Evolutionary conservation across 75 land plant species (phyloP).

Genomic region (Pinus tabuliformis): DNA sequence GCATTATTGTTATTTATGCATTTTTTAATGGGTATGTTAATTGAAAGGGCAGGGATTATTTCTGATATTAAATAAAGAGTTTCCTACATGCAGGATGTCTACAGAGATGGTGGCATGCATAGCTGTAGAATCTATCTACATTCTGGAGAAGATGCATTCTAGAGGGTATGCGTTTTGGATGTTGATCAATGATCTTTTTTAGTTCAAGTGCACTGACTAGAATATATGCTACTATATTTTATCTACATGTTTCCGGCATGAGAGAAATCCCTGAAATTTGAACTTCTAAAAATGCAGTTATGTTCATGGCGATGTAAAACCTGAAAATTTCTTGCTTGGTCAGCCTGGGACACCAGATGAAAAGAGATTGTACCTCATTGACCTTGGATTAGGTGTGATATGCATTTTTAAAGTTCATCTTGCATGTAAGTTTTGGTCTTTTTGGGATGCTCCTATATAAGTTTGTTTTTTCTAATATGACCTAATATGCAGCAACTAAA

Average conservation of each 20-base stretch:
- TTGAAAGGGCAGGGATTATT: not conserved
- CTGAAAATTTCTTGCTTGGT: constrained; percentile 34
- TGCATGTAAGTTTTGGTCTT: not conserved
- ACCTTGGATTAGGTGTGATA: constrained; percentile 58
- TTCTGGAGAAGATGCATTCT: constrained; percentile 82
- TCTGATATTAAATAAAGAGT: not conserved
- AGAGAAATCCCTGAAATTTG: not conserved
- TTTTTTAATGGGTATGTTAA: not conserved
- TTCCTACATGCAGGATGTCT: constrained; percentile 55
- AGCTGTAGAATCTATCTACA: constrained; percentile 86
- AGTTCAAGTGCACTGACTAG: constrained; percentile 32
- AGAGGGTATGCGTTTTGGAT: constrained; percentile 45
- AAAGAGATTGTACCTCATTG: constrained; percentile 29
- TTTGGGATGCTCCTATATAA: not conserved
- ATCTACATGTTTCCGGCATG: not conserved
- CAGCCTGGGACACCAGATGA: constrained; percentile 29
- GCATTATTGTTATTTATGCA: not conserved
- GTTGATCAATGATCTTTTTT: constrained; percentile 89
- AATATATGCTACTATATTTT: not conserved
- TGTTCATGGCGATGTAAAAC: constrained; percentile 49
- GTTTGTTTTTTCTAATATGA: not conserved
- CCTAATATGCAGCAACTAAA: constrained; percentile 62
- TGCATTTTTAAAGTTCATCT: not conserved
- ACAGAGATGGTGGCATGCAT: constrained; percentile 92
- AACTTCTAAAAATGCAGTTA: constrained; percentile 34